phyloP scores from a whole-genome alignment of 73 alveolate species.

The Paraurostyla sp. region DNA sequence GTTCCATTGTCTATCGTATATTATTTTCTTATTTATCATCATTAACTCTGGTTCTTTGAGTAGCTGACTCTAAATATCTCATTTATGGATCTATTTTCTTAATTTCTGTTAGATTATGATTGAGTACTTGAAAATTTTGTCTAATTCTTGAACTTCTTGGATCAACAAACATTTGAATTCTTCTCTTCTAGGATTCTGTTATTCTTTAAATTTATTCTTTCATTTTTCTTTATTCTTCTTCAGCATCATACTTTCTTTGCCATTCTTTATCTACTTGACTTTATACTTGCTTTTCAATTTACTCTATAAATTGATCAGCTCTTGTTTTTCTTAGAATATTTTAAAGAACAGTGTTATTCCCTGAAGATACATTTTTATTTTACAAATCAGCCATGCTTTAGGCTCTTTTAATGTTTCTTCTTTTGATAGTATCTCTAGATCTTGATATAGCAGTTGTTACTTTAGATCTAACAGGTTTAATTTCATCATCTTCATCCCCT shows the following conservation, averaged over 20 bases:
- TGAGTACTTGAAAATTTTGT: constrained; percentile 50
- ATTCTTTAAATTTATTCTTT: constrained; percentile 43
- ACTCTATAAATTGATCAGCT: constrained; percentile 61
- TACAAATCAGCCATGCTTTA: constrained; percentile 10
- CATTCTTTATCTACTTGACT: constrained; percentile 60
- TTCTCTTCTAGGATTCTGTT: constrained; percentile 38
- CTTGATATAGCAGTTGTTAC: neutral
- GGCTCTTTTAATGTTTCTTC: neutral
- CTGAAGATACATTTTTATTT: neutral
- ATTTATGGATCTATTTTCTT: constrained; percentile 61
- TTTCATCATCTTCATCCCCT: constrained; percentile 46
- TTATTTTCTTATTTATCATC: too few species aligned
- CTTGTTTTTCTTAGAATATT: neutral
- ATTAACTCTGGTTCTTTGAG: too few species aligned
- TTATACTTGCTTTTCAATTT: constrained; percentile 50
- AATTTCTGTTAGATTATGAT: constrained; percentile 25
- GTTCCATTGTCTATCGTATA: neutral
- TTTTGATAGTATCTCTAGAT: constrained; percentile 3
- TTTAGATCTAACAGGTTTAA: neutral
- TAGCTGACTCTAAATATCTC: too few species aligned
- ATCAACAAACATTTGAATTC: constrained; percentile 68
- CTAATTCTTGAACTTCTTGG: constrained; percentile 70
- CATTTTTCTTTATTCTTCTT: constrained; percentile 39
- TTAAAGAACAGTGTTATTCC: too few species aligned
- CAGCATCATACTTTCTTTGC: constrained; percentile 22